Evolutionary conservation across 371 early-diverging fungal genomes (phyloP).

Genomic region (Smittium culicis): DNA sequence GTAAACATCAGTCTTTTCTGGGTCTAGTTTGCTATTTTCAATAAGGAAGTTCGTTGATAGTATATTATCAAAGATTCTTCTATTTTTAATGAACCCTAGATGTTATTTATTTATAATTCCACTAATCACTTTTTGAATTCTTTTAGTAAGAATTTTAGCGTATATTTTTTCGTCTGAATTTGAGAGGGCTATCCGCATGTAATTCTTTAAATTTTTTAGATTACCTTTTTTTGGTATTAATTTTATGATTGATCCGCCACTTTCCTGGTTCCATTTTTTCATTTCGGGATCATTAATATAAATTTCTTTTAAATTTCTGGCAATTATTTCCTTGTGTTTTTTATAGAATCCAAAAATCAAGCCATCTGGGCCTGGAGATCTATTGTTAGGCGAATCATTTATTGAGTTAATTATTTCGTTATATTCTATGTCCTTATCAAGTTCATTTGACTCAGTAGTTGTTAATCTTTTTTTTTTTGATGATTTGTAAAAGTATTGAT

Average conservation of each 20-base stretch:
- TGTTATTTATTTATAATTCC: background rate
- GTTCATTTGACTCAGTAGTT: background rate
- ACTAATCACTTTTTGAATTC: background rate
- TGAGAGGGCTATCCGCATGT: constrained; percentile 12
- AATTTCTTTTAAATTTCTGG: background rate
- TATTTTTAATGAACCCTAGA: constrained; percentile 1
- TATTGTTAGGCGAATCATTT: background rate
- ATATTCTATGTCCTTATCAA: background rate
- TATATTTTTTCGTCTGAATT: constrained; percentile 14
- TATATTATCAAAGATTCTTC: constrained; percentile 6
- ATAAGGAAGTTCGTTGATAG: constrained; percentile 4
- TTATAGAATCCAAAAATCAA: constrained; percentile 8
- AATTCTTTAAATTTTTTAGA: constrained; percentile 8
- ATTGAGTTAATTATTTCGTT: constrained; percentile 2
- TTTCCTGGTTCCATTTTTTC: background rate
- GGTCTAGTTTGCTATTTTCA: background rate
- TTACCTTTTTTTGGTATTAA: constrained; percentile 11
- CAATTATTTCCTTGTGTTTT: no score
- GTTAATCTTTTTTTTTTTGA: background rate
- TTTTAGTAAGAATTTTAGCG: constrained; percentile 4
- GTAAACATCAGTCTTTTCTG: background rate
- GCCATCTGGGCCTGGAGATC: background rate
- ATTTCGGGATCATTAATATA: constrained; percentile 2
- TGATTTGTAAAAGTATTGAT: background rate
- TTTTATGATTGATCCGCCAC: background rate